These are phyloP conservation scores for Ormosia semicastrata DNA, from an alignment of 306 rosid genomes.

Conservation along the genomic window DNA sequence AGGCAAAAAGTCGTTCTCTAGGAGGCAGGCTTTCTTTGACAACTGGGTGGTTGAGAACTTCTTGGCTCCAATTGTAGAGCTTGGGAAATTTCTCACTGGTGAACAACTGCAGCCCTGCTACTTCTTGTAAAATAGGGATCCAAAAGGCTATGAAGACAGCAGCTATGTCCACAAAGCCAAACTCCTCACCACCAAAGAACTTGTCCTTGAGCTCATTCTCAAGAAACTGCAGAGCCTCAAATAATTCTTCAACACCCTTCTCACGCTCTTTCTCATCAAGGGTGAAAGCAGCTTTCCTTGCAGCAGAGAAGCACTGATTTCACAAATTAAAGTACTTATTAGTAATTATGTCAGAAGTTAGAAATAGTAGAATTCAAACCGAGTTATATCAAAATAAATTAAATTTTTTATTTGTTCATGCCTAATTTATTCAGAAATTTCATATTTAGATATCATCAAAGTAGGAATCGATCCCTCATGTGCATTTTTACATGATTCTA, in stretches of 20 bases:
- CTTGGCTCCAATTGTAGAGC: constrained; percentile 45
- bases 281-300: constrained; percentile 16
- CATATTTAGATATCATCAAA: too few relatives aligned
- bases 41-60: constrained; percentile 18
- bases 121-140: constrained; percentile 40
- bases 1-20: constrained; percentile 28
- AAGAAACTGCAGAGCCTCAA: constrained; percentile 32
- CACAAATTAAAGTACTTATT: not conserved
- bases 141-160: constrained; percentile 43
- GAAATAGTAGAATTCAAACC: not conserved
- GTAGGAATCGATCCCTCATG: too few relatives aligned
- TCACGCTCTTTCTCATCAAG: constrained; percentile 27
- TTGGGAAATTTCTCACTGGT: constrained; percentile 43
- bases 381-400: not conserved
- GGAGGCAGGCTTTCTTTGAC: constrained; percentile 43
- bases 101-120: constrained; percentile 31
- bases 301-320: constrained; percentile 24
- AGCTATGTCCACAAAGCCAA: constrained; percentile 55
- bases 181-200: constrained; percentile 58
- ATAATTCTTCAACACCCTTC: constrained; percentile 35
- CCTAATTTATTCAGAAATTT: too few relatives aligned
- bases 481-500: too few relatives aligned
- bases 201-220: constrained; percentile 56
- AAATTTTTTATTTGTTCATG: too few relatives aligned
- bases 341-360: not conserved